Base-by-base conservation (phyloP, 441 rosid genomes). In the Gossypium gossypioides region DNA sequence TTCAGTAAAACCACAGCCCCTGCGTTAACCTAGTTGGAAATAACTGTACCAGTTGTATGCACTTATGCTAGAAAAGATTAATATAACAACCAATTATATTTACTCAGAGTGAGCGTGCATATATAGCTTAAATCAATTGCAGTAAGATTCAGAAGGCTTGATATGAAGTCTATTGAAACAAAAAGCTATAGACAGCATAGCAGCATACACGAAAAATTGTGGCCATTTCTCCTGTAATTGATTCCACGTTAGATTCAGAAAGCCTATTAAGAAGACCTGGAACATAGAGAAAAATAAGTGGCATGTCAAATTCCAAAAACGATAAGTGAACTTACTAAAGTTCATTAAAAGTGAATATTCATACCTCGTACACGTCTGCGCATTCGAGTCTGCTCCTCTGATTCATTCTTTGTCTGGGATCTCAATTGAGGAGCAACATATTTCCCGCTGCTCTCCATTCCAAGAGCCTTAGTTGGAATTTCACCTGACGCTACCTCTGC, bases 221-320 rank as follows among this genome's bases (percentile, higher is more conserved):
- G 56, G 92, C 79, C 79, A 89, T 83, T 75, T 91, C 93, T 58
- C 86, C 89, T 0, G 97, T 89, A 71, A 94, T 69, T 69, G 96
- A 85, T 80, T 94, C 98, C 74, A 90, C 87, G 65, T 91, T 91
- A 58, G 95, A 85, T 86, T 93, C 98, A 61, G 90, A 86, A 63
- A 91, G 75, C 86, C 84, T 90, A 80, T 90, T 89, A 34, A 91
- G 86, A 77, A 94, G 91, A 82, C 93, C 97, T 89, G 89, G 8
- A 79, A 85, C 71, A 78, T 51, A 61, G 13, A 42, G 56, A 58
- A 69, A 54, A 63, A 57, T 8, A 76, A 56, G 73, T 48, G 57
- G 32, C 37, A 44, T 19, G 70, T 58, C 66, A 75, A 64, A 63
- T 57, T 64, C 19, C 65, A 13, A 65, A 27, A 50, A 8, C 19